phyloP scores from a whole-genome alignment of 345 rosid genomes.

The Corchorus olitorius region DNA sequence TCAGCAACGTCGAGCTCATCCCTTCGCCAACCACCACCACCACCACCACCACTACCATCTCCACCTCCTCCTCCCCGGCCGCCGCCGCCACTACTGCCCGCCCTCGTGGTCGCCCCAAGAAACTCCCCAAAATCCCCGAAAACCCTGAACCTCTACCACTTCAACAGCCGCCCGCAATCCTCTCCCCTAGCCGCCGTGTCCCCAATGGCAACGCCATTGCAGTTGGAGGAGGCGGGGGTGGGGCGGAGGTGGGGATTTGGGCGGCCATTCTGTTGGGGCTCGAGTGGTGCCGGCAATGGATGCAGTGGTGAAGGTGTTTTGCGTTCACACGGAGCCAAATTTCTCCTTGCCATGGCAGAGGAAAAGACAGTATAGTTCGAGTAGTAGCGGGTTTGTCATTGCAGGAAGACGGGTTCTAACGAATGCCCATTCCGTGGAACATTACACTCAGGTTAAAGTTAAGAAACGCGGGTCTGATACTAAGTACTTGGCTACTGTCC shows the following conservation, averaged over 20 bases:
- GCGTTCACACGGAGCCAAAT: slow-evolving; percentile 70
- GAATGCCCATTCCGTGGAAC: slow-evolving; percentile 75
- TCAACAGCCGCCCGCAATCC: slow-evolving; percentile 1
- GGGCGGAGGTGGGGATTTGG: slow-evolving; percentile 6
- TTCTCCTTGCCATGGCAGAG: slow-evolving; percentile 74
- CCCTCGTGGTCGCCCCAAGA: slow-evolving; percentile 49
- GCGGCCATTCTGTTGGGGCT: neutral
- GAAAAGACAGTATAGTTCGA: slow-evolving; percentile 65
- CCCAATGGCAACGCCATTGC: neutral
- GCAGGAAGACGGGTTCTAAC: slow-evolving; percentile 60
- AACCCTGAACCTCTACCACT: slow-evolving; percentile 25
- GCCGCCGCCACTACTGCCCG: slow-evolving; percentile 5
- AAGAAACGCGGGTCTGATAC: slow-evolving; percentile 69
- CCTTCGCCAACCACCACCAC: slow-evolving; percentile 18
- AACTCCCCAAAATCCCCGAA: slow-evolving; percentile 33
- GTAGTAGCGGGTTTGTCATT: slow-evolving; percentile 63
- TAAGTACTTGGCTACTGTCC: slow-evolving; percentile 69
- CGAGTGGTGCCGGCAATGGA: slow-evolving; percentile 63
- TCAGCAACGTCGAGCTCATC: slow-evolving; percentile 37
- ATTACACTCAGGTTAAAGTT: slow-evolving; percentile 63
- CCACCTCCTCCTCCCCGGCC: slow-evolving; percentile 15
- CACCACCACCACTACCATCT: slow-evolving; percentile 12
- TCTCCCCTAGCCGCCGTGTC: slow-evolving; percentile 9
- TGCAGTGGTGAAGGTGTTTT: slow-evolving; percentile 71
- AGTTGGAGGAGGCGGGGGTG: neutral